Percentiles rank a stretch among this genome's conserved stretches.
phyloP scores from a whole-genome alignment of 495 filamentous ascomycete genomes.

The Penicillium waksmanii region DNA sequence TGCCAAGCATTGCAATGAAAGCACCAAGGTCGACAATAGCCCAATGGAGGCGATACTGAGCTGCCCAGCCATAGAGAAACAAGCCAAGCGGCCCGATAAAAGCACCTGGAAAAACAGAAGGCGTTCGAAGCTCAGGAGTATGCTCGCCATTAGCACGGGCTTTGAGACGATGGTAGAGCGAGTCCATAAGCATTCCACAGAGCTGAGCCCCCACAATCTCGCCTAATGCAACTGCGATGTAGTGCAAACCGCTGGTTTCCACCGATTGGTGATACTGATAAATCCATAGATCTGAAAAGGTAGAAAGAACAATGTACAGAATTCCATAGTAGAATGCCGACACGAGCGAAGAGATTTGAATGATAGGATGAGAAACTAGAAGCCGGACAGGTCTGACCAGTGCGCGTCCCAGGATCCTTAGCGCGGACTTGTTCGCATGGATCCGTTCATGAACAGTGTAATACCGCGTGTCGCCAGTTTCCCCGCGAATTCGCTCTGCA shows the following conservation, averaged over 20 bases:
- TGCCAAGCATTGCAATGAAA: slow-evolving; percentile 15
- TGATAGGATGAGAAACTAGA: slow-evolving; percentile 54
- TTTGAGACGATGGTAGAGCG: slow-evolving; percentile 58
- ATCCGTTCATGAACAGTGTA: slow-evolving; percentile 17
- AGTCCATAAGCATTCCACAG: slow-evolving; percentile 57
- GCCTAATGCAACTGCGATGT: slow-evolving; percentile 62
- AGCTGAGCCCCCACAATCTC: slow-evolving; percentile 62
- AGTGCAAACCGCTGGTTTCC: slow-evolving; percentile 62
- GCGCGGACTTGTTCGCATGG: slow-evolving; percentile 14
- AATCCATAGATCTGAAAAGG: slow-evolving; percentile 62
- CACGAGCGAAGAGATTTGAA: slow-evolving; percentile 56
- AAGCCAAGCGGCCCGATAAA: slow-evolving; percentile 15
- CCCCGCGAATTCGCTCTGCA: slow-evolving; percentile 52
- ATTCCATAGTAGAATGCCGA: slow-evolving; percentile 66
- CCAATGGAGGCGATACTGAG: slow-evolving; percentile 18
- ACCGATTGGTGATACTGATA: slow-evolving; percentile 53
- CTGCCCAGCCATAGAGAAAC: slow-evolving; percentile 22
- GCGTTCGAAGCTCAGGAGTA: slow-evolving; percentile 14
- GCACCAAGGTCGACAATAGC: slow-evolving; percentile 16
- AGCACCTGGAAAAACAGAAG: slow-evolving; percentile 10
- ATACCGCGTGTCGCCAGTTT: slow-evolving; percentile 56
- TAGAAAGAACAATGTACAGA: slow-evolving; percentile 66
- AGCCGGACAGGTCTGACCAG: slow-evolving; percentile 51
- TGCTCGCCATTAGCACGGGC: slow-evolving; percentile 25
- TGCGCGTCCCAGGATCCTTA: slow-evolving; percentile 29